phyloP scores from a whole-genome alignment of 768 basidiomycete species.

The Lactarius hengduanensis region DNA sequence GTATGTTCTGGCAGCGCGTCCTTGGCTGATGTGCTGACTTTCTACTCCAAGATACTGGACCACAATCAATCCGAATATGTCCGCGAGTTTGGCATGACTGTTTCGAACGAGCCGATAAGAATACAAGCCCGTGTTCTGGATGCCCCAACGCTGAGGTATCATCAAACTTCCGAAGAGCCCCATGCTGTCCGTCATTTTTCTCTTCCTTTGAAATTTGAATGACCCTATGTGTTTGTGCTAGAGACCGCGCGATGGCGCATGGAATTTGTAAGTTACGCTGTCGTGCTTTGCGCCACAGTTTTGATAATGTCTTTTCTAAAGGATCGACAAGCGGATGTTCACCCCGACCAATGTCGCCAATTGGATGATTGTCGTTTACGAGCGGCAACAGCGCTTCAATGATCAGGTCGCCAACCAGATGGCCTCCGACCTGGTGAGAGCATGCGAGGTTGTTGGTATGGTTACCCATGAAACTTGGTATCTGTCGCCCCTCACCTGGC shows the following conservation, averaged over 20 bases:
- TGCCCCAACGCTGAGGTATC: constrained; percentile 68
- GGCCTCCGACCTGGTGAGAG: constrained; percentile 49
- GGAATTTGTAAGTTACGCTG: constrained; percentile 63
- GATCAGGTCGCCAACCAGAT: constrained; percentile 49
- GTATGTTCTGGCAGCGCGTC: constrained; percentile 35
- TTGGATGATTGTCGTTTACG: constrained; percentile 72
- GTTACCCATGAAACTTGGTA: constrained; percentile 16
- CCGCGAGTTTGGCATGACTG: constrained; percentile 64
- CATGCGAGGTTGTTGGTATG: constrained; percentile 60
- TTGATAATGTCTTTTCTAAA: constrained; percentile 31
- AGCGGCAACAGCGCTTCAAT: constrained; percentile 56
- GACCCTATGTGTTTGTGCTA: constrained; percentile 31
- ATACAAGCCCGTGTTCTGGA: constrained; percentile 62
- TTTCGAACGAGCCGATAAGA: constrained; percentile 52
- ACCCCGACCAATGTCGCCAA: constrained; percentile 49
- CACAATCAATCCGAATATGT: constrained; percentile 52
- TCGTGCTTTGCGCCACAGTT: neutral
- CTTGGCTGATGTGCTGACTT: constrained; percentile 2
- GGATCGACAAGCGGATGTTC: constrained; percentile 73
- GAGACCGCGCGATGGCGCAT: constrained; percentile 64
- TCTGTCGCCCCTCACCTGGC: neutral
- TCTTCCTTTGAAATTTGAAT: constrained; percentile 3
- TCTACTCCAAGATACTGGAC: constrained; percentile 47
- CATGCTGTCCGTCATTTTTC: constrained; percentile 49
- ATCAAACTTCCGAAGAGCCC: constrained; percentile 50